Base-by-base conservation (phyloP, 768 basidiomycete genomes). In the Sistotremastrum niveocremeum region DNA sequence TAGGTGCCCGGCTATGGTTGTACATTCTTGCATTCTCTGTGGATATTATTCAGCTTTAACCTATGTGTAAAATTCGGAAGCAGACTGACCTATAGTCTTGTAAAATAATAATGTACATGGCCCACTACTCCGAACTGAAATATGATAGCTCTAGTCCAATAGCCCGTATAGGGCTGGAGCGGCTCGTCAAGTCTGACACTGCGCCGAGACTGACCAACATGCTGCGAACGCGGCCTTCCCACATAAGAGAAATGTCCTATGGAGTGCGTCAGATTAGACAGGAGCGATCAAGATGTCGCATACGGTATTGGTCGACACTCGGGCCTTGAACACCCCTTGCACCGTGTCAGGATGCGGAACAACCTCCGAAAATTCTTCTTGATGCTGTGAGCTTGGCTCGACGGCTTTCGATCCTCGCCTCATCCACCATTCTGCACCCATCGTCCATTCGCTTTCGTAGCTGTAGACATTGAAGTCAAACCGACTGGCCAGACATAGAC, bases 401-500 rank as follows among this genome's bases (percentile, higher is more conserved):
- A 49, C 46, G 33, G 57, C 50, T 45, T 62, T 60, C 8, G 62
- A 55, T 12, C 62, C 64, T 4, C 79, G 74, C 20, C 89, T 74
- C 58, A 90, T 73, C 90, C 89, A 95, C 88, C 89, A 95, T 60
- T 97, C 93, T 1, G 85, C 83, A 3, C 94, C 94, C 67, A 97
- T 76, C 7, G 87, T 83, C 83, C 91, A 84, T 60, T 97, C 93
- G 61, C 88, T 91, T 54, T 94, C 89, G 61, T 90, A 97, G 62
- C 87, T 91, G 60, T 97, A 95, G 30, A 93, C 76, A 57, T 98
- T 98, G 65, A 97, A 90, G 59, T 97, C 90, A 58, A 93, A 98
- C 20, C 88, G 78, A 1, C 88, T 84, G 42, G 86, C 86, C 12
- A 98, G 60, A 0, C 88, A 79, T 37, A 97, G 75, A 59, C 94